Evolutionary conservation across 2,329 filamentous ascomycete genomes (phyloP), one percentile per base, ranked within the genome.

Genomic region (Zasmidium angulare): DNA sequence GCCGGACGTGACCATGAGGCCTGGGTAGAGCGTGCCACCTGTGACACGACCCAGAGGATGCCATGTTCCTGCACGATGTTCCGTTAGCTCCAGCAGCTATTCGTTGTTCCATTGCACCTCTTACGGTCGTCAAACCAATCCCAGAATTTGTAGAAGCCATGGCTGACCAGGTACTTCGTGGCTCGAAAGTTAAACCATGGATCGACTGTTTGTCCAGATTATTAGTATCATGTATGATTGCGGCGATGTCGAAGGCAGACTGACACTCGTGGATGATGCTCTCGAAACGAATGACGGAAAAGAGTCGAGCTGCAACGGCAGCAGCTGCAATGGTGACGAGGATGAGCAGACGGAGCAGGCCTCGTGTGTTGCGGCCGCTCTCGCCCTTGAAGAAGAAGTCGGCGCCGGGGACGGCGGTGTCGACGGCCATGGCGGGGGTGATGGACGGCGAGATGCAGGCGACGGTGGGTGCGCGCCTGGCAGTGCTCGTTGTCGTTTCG

Each of bases 171-270:
- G 74, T 99, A 98, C 79, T 98, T 98, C 58, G 95, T 98, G 67
- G 95, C 95, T 77, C 95, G 86, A 79, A 99, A 99, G 79, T 99
- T 99, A 82, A 99, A 99, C 95, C 95, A 99, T 36, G 95, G 95
- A 79, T 99, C 95, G 80, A 99, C 93, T 99, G 63, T 59, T 43
- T 53, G 20, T 26, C 7, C 50, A 36, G 14, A 7, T 36, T 7
- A 43, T 43, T 17, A 43, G 36, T 17, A 14, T 17, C 36, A 43
- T 43, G 36, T 9, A 17, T 10, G 9, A 14, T 19, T 17, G 36
- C 11, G 14, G 36, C 12, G 14, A 14, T 43, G 36, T 19, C n/a
- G 36, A 10, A 19, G 23, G 12, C 26, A 23, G 46, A 89, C 92
- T 78, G 76, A 97, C 95, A 99, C 84, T 99, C 95, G 84, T 99